Conservation (phyloP, 1,139 yeast genomes). For the Sugiyamaella japonica region DNA sequence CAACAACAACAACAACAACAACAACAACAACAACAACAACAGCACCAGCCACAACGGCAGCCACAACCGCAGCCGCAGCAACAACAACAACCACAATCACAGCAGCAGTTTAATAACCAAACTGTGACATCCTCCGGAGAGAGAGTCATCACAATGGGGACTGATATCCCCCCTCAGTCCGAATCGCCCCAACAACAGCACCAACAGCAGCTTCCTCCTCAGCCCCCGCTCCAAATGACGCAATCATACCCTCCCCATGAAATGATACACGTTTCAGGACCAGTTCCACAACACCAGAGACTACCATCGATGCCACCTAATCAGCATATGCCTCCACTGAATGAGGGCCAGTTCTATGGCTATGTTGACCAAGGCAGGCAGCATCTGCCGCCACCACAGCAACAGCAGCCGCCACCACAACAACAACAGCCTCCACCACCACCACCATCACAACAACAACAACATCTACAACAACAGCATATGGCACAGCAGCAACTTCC, state of each 20-base stretch:
- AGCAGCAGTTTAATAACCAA: slow-evolving; percentile 11
- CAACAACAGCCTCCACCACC: neutral
- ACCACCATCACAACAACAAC: neutral
- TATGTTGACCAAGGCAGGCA: slow-evolving; percentile 2
- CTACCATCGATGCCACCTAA: slow-evolving; percentile 11
- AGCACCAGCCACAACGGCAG: slow-evolving; percentile 5
- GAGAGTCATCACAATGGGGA: neutral
- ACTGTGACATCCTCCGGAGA: neutral
- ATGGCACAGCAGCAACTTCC: slow-evolving; percentile 7
- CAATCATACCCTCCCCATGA: slow-evolving; percentile 4
- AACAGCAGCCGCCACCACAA: neutral
- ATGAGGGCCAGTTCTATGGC: slow-evolving; percentile 13
- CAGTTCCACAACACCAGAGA: slow-evolving; percentile 1
- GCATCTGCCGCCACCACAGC: slow-evolving; percentile 4
- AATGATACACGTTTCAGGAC: slow-evolving; percentile 6
- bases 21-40: slow-evolving; percentile 16
- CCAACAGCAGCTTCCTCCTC: slow-evolving; percentile 8
- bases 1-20: slow-evolving; percentile 19
- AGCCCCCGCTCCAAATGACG: slow-evolving; percentile 2
- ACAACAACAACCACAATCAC: slow-evolving; percentile 6
- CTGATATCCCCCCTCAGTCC: neutral
- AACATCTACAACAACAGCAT: neutral
- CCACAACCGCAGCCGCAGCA: slow-evolving; percentile 9
- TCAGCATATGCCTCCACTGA: slow-evolving; percentile 11
- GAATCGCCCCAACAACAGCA: slow-evolving; percentile 14